These are phyloP conservation scores for Sporothrix phasma DNA, from an alignment of 2,329 filamentous ascomycete genomes.

Conservation along the genomic window DNA sequence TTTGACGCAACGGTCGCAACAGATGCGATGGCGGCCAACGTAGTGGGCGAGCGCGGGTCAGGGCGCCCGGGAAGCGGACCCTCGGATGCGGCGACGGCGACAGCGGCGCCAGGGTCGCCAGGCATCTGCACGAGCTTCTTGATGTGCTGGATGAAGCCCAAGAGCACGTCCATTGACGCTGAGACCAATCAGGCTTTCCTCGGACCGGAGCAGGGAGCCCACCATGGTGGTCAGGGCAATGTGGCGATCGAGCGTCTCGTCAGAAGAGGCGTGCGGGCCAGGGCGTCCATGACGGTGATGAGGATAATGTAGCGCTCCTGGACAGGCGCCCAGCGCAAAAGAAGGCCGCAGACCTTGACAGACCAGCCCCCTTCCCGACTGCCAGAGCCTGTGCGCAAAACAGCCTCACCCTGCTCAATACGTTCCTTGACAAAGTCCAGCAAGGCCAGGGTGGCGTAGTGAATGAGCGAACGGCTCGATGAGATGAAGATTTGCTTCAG, in stretches of 20 bases:
- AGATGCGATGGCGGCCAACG: constrained; percentile 27
- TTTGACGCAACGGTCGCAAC: constrained; percentile 33
- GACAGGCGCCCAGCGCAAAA: constrained; percentile 81
- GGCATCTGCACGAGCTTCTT: constrained; percentile 63
- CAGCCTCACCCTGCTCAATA: constrained; percentile 40
- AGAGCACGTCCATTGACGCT: constrained; percentile 91
- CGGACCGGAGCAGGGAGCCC: constrained; percentile 71
- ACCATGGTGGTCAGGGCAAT: constrained; percentile 68
- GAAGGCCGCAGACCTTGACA: constrained; percentile 66
- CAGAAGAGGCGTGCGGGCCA: constrained; percentile 60
- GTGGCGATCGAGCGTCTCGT: constrained; percentile 64
- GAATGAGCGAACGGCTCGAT: constrained; percentile 73
- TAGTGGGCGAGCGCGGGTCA: constrained; percentile 23
- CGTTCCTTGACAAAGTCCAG: constrained; percentile 63
- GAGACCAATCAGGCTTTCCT: constrained; percentile 87
- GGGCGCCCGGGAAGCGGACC: constrained; percentile 21
- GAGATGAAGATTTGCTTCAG: constrained; percentile 76
- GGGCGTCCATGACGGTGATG: constrained; percentile 66
- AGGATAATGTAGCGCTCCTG: constrained; percentile 90
- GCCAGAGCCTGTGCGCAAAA: constrained; percentile 37
- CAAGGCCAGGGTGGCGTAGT: constrained; percentile 62
- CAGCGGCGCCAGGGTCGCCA: constrained; percentile 26
- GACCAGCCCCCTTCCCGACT: constrained; percentile 58
- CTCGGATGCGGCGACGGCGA: constrained; percentile 4
- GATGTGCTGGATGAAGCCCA: constrained; percentile 77